Evolutionary conservation across 1,284 basidiomycete genomes (phyloP), one percentile per base, ranked within the genome.

Genomic region (Heterobasidion occidentale): DNA sequence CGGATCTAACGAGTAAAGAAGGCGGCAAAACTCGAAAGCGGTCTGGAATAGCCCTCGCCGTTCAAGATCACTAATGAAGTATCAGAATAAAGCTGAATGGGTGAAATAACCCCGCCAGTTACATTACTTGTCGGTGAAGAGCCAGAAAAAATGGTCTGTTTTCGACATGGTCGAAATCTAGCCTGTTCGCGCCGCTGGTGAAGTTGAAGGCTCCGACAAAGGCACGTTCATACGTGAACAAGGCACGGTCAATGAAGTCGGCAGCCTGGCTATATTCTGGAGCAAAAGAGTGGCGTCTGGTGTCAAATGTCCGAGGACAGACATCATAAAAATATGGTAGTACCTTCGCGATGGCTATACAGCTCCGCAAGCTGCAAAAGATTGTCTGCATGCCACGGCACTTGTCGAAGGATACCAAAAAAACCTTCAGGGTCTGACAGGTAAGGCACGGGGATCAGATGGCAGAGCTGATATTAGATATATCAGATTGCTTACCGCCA

Each of bases 341-440:
- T 49, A 90, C 91, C 90, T 77, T 92, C 91, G 63, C 91, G 81
- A 67, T 94, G 88, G 42, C 87, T 79, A 66, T 86, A 91, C 2
- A 94, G 80, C 65, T 92, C 90, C 1, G 90, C 86, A 27, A 96
- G 76, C 65, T 97, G 94, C 1, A 97, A 77, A 0, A 95, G 75
- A 0, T 94, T 95, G 69, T 98, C 94, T 1, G 87, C 90, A 64
- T 97, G 94, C 81, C 92, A 97, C 0, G 85, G 86, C 46, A 84
- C 74, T 47, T 73, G 74, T 14, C 77, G 71, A 14, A 88, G 58
- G 9, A 90, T 71, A 19, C 77, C 72, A 68, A 77, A 84, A 51
- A 90, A 78, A 0, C 81, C 81, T 58, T 88, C 80, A 0, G 87
- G 87, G 64, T 90, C 88, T 89, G 60, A 12, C 12, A 34, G 27